Percentiles rank a stretch among this genome's conserved stretches.
Conservation (phyloP, 2,329 filamentous ascomycete species). For the Xylariales sp. region DNA sequence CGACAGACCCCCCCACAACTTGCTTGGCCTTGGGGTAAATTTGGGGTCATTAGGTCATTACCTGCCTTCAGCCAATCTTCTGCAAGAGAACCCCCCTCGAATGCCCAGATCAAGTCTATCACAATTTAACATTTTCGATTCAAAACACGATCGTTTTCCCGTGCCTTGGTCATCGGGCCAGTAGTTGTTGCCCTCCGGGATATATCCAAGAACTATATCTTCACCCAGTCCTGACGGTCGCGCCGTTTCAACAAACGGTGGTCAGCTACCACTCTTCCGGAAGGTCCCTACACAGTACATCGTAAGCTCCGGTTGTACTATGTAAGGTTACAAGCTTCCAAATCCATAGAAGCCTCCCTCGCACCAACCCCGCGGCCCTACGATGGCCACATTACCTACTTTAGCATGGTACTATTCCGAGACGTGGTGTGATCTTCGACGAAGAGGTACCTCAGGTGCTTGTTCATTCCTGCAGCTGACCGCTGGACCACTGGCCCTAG, state of each 20-base stretch:
- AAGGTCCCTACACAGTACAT: slow-evolving; percentile 7
- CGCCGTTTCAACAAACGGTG: too few species aligned
- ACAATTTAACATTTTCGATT: background rate
- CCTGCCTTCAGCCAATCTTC: slow-evolving; percentile 1
- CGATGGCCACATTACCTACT: slow-evolving; percentile 5
- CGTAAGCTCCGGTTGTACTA: background rate
- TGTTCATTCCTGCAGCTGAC: background rate
- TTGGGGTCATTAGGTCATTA: background rate
- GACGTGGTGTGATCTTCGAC: background rate
- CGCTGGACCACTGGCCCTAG: too few species aligned
- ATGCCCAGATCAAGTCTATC: slow-evolving; percentile 5
- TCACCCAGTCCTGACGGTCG: background rate
- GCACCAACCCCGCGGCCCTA: background rate
- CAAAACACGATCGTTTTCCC: background rate
- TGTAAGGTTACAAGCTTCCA: background rate
- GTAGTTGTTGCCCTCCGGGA: background rate
- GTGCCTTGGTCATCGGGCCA: slow-evolving; percentile 5
- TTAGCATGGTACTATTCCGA: background rate
- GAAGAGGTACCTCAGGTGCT: background rate
- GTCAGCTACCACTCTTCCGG: slow-evolving; percentile 6
- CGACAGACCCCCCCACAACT: too few species aligned
- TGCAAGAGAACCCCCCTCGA: background rate
- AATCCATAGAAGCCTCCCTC: slow-evolving; percentile 1
- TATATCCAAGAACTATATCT: too few species aligned
- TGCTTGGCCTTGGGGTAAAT: too few species aligned